A percentile compares a stretch with the other conserved stretches of the same genome.
Evolutionary conservation across 192 early-diverging fungal species (phyloP).

Genomic region (Gaertneriomyces sp.): DNA sequence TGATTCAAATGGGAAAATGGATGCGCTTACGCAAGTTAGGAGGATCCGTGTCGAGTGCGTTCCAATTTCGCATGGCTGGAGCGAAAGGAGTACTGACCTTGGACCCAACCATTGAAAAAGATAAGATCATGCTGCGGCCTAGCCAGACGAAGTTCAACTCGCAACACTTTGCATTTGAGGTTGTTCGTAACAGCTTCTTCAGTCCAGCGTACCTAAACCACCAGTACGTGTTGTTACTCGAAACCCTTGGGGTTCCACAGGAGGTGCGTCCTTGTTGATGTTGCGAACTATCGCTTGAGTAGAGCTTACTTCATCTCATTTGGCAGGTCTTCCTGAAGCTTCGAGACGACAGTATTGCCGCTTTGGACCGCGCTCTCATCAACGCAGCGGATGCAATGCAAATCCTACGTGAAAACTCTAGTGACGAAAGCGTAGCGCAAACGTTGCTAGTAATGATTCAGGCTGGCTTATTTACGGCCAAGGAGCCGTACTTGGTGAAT

Average conservation of each 20-base stretch:
- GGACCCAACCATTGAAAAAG: constrained; percentile 10
- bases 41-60: constrained; percentile 47
- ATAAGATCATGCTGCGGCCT: constrained; percentile 52
- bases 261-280: background rate
- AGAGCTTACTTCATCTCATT: background rate
- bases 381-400: constrained; percentile 16
- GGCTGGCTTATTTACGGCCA: constrained; percentile 29
- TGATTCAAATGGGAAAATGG: constrained; percentile 23
- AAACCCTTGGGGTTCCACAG: constrained; percentile 23
- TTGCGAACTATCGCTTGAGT: background rate
- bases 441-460: constrained; percentile 22
- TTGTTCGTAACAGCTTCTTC: constrained; percentile 53
- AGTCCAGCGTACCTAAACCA: constrained; percentile 31
- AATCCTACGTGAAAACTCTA: constrained; percentile 20
- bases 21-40: background rate
- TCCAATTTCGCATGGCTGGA: constrained; percentile 68
- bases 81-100: constrained; percentile 42
- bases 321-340: constrained; percentile 26
- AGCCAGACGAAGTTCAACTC: constrained; percentile 61
- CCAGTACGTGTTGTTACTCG: constrained; percentile 27
- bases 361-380: constrained; percentile 9
- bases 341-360: constrained; percentile 11
- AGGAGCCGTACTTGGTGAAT: constrained; percentile 35
- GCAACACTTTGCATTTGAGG: constrained; percentile 51
- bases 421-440: constrained; percentile 15